Evolutionary conservation across 176 grass and related monocot genomes (phyloP).

Genomic region (Avena atlantica): DNA sequence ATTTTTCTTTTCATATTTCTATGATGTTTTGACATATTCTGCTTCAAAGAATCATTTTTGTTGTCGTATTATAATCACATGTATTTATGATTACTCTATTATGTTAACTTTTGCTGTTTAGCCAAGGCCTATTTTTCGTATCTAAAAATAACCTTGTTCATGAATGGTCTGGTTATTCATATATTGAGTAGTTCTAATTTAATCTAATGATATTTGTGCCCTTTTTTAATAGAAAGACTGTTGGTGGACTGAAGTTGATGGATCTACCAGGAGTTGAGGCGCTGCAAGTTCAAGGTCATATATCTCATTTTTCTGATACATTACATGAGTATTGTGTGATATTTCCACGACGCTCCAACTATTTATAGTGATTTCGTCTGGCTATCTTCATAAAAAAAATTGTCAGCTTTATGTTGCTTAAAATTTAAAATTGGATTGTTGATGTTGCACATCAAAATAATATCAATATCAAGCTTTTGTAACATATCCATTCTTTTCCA

Average conservation of each 20-base stretch:
- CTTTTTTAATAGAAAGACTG: constrained; percentile 69
- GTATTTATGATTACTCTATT: constrained; percentile 14
- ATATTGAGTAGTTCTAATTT: not conserved
- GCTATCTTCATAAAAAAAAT: constrained; percentile 9
- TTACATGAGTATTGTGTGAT: constrained; percentile 12
- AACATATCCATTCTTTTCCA: constrained; percentile 22
- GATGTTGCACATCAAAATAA: constrained; percentile 5
- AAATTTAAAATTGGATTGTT: constrained; percentile 6
- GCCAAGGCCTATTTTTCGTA: not conserved
- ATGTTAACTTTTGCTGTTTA: constrained; percentile 10
- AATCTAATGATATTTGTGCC: not conserved
- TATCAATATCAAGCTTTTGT: constrained; percentile 17
- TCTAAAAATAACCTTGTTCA: not conserved
- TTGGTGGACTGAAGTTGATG: constrained; percentile 87
- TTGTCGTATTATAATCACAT: constrained; percentile 9
- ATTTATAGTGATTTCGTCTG: constrained; percentile 22
- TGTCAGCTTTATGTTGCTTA: not conserved
- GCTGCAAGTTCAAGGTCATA: constrained; percentile 89
- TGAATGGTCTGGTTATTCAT: not conserved
- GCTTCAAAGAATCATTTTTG: not conserved
- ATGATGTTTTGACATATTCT: not conserved
- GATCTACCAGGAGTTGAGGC: constrained; percentile 95
- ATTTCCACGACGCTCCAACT: not conserved
- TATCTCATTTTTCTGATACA: constrained; percentile 28
- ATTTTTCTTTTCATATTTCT: not conserved